A percentile compares a stretch with the other conserved stretches of the same genome.
Conservation (phyloP, 2,329 filamentous ascomycete species). For the Aspergillus sp. region DNA sequence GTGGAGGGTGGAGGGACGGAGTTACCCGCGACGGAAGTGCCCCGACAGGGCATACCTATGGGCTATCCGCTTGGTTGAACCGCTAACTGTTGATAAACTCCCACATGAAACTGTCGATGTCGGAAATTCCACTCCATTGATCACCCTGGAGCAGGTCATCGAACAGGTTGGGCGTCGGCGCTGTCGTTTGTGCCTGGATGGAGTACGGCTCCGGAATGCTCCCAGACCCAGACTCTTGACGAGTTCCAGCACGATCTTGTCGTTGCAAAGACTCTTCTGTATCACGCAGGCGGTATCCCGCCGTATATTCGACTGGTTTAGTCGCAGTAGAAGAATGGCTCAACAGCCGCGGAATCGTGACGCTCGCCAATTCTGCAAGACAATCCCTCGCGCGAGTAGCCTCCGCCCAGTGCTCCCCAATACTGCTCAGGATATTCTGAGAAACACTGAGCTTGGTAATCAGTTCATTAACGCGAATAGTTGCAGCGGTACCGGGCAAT, state of each 20-base stretch:
- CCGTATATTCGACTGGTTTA: too few species aligned
- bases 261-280: too few species aligned
- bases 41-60: too few species aligned
- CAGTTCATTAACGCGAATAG: conserved; percentile 39
- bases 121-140: conserved; percentile 22
- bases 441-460: conserved; percentile 43
- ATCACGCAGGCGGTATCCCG: too few species aligned
- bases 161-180: conserved; percentile 10
- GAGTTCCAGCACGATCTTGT: background rate
- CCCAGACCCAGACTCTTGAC: too few species aligned
- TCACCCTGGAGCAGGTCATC: conserved; percentile 22
- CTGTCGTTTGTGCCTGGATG: too few species aligned
- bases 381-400: conserved; percentile 36
- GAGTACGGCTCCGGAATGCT: too few species aligned
- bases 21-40: too few species aligned
- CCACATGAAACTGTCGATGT: conserved; percentile 30
- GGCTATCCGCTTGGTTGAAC: too few species aligned
- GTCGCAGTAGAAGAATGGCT: background rate
- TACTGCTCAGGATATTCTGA: conserved; percentile 50
- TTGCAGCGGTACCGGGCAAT: conserved; percentile 40
- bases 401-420: conserved; percentile 53
- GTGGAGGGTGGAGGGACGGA: too few species aligned
- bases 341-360: conserved; percentile 24
- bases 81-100: conserved; percentile 19
- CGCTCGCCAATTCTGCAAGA: conserved; percentile 26